Percentiles rank a stretch among this genome's conserved stretches.
Evolutionary conservation across 2,329 filamentous ascomycete genomes (phyloP).

Genomic region (Colletotrichum endophyticum): DNA sequence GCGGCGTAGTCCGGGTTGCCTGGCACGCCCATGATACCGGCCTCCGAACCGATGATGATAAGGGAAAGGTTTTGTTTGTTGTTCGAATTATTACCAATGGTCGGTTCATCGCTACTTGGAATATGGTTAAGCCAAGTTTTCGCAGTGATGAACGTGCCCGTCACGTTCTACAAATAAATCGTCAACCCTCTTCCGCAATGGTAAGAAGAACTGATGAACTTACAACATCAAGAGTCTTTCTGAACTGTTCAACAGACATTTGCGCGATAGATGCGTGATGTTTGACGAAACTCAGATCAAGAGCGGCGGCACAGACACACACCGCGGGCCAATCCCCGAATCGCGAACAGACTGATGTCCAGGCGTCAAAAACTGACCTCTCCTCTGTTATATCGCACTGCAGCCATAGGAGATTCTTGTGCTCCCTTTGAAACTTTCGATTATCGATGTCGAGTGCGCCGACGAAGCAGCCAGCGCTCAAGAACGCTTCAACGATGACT

Average conservation of each 20-base stretch:
- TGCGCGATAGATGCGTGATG: neutral
- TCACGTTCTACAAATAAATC: fast-evolving
- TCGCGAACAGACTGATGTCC: too few species aligned
- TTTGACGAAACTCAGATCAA: neutral
- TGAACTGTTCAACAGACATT: neutral
- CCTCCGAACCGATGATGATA: neutral
- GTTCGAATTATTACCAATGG: too few species aligned
- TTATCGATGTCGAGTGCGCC: fast-evolving
- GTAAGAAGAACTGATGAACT: fast-evolving
- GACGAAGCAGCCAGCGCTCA: neutral
- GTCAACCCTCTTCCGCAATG: fast-evolving
- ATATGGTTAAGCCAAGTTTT: fast-evolving
- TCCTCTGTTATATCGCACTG: neutral
- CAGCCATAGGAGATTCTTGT: fast-evolving
- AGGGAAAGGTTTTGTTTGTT: fast-evolving
- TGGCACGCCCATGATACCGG: neutral
- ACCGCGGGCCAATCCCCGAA: neutral
- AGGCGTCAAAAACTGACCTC: fast-evolving
- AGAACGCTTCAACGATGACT: neutral
- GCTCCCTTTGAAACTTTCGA: fast-evolving
- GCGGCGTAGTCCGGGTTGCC: neutral
- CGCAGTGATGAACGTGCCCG: fast-evolving
- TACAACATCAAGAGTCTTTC: neutral
- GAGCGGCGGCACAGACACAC: fast-evolving
- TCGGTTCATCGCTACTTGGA: neutral